These are phyloP conservation scores for Aspergillus incahuasiensis DNA, from an alignment of 495 filamentous ascomycete species.

Conservation along the genomic window DNA sequence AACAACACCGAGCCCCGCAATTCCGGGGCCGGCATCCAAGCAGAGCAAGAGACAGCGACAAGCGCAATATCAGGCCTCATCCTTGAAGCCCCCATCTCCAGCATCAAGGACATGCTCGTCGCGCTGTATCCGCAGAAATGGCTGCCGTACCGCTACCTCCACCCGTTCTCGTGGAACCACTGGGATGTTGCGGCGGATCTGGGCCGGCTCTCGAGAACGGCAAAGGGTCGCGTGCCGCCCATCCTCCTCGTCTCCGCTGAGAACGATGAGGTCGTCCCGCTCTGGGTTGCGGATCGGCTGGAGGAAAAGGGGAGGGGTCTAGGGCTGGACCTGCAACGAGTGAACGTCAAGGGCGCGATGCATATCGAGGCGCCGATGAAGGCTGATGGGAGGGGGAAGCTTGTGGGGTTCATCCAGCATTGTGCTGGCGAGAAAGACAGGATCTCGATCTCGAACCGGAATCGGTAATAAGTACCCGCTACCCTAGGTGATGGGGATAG, in stretches of 20 bases:
- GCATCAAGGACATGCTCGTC: slow-evolving; percentile 66
- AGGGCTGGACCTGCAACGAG: slow-evolving; percentile 25
- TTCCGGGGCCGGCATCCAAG: slow-evolving; percentile 49
- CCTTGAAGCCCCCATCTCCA: slow-evolving; percentile 74
- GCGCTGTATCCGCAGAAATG: slow-evolving; percentile 77
- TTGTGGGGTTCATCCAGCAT: slow-evolving; percentile 31
- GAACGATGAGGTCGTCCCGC: slow-evolving; percentile 65
- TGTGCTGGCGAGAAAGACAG: too few relatives aligned
- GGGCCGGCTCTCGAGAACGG: slow-evolving; percentile 23
- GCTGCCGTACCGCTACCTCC: slow-evolving; percentile 68
- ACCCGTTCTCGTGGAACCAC: slow-evolving; percentile 49
- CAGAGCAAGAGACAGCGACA: neutral
- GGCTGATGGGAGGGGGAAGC: slow-evolving; percentile 34
- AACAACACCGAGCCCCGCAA: slow-evolving; percentile 56
- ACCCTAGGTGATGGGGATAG: neutral
- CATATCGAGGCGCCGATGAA: slow-evolving; percentile 48
- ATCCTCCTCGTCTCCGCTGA: slow-evolving; percentile 59
- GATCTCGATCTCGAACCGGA: too few relatives aligned
- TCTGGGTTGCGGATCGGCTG: slow-evolving; percentile 50
- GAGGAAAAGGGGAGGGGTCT: slow-evolving; percentile 29
- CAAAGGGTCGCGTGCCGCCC: slow-evolving; percentile 18
- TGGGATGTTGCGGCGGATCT: slow-evolving; percentile 45
- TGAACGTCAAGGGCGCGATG: slow-evolving; percentile 43
- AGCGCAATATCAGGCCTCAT: slow-evolving; percentile 42
- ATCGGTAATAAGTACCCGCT: too few relatives aligned